Conservation (phyloP, 306 rosid species). For the Carpinus viminea region DNA sequence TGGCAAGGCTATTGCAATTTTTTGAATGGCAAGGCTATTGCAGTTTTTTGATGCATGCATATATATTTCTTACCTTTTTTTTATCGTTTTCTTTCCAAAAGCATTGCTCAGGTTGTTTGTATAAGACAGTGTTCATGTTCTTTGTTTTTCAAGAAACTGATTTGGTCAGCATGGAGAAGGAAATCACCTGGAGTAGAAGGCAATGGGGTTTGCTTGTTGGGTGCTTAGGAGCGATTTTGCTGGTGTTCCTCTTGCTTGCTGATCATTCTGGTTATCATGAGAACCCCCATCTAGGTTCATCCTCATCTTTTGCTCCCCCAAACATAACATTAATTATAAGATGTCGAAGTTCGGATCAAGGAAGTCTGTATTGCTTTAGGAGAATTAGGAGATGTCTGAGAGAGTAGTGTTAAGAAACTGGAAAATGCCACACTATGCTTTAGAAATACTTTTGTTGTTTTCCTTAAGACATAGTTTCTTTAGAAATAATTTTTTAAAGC, state of each 20-base stretch:
- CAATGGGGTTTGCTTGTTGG: conserved; percentile 29
- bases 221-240: conserved; percentile 3
- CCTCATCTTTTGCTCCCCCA: conserved; percentile 9
- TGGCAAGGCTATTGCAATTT: too few species aligned
- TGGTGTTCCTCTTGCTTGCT: conserved; percentile 10
- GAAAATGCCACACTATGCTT: too few species aligned
- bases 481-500: too few species aligned
- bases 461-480: too few species aligned
- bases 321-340: too few species aligned
- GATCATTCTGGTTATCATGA: conserved; percentile 18
- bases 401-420: too few species aligned
- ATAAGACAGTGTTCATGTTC: background rate
- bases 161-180: conserved; percentile 15
- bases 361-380: too few species aligned
- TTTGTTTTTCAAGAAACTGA: background rate
- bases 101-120: background rate
- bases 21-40: too few species aligned
- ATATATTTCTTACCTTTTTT: background rate
- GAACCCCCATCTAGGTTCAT: conserved; percentile 37
- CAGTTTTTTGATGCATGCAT: background rate
- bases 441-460: too few species aligned
- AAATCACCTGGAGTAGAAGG: background rate
- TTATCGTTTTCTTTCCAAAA: background rate
- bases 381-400: too few species aligned
- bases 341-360: too few species aligned